Evolutionary conservation across 371 early-diverging fungal genomes (phyloP).

Genomic region (Mortierella sp.): DNA sequence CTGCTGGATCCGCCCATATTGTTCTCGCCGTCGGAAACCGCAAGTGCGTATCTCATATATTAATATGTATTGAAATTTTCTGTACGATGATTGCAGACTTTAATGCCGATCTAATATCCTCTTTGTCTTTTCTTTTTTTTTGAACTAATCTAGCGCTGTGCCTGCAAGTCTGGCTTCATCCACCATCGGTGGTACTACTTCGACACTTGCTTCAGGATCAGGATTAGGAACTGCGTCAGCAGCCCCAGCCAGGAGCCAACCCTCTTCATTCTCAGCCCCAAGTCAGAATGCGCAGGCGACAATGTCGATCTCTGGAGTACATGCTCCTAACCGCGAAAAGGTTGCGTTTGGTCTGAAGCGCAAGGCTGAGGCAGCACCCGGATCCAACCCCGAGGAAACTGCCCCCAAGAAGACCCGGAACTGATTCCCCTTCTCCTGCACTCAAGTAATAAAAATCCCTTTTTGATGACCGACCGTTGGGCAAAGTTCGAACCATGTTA

Average conservation of each 20-base stretch:
- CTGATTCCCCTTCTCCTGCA: not conserved
- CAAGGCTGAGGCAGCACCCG: conserved; percentile 45
- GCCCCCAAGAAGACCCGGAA: conserved; percentile 34
- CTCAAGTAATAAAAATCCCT: not conserved
- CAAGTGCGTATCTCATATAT: conserved; percentile 40
- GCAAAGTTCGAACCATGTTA: not conserved
- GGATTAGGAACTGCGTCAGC: conserved; percentile 33
- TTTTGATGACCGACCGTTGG: not conserved
- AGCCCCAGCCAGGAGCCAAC: conserved; percentile 6
- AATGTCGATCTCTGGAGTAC: conserved; percentile 49
- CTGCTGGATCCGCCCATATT: conserved; percentile 83
- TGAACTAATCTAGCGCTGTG: conserved; percentile 30
- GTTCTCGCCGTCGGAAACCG: conserved; percentile 88
- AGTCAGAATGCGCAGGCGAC: conserved; percentile 28
- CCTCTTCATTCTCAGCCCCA: conserved; percentile 38
- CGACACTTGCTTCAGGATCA: conserved; percentile 33
- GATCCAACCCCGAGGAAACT: conserved; percentile 34
- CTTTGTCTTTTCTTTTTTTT: not conserved
- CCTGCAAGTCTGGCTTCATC: conserved; percentile 35
- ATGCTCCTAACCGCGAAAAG: conserved; percentile 59
- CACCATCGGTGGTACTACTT: conserved; percentile 27
- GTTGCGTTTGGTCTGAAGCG: conserved; percentile 58
- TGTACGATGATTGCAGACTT: not conserved
- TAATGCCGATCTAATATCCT: not conserved
- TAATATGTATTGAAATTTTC: not conserved